A percentile compares a stretch with the other conserved stretches of the same genome.
Evolutionary conservation across 78 protist genomes (phyloP).

Genomic region (Speleostelium caveatum): DNA sequence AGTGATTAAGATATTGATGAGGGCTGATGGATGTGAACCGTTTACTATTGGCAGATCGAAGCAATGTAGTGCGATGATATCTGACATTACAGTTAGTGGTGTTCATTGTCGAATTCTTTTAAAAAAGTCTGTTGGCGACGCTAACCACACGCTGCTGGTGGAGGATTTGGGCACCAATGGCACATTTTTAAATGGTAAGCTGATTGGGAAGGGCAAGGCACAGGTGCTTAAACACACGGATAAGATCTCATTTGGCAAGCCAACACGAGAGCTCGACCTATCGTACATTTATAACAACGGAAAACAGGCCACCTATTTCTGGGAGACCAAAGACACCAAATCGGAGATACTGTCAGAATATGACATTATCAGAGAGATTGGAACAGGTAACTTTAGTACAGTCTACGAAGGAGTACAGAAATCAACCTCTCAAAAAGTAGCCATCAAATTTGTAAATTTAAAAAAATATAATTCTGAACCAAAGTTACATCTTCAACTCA

Average conservation of each 20-base stretch:
- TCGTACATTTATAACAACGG: background rate
- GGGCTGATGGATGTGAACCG: background rate
- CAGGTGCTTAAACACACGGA: background rate
- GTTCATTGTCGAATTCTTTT: slow-evolving; percentile 17
- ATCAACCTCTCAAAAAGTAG: slow-evolving; percentile 3
- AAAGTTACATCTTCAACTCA: slow-evolving; percentile 15
- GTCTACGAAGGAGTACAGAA: slow-evolving; percentile 52
- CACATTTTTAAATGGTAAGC: slow-evolving; percentile 30
- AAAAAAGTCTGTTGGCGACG: background rate
- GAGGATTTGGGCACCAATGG: slow-evolving; percentile 33
- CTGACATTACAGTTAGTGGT: slow-evolving; percentile 23
- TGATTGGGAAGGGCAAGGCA: slow-evolving; percentile 6
- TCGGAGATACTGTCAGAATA: slow-evolving; percentile 24
- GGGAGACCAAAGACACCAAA: slow-evolving; percentile 24
- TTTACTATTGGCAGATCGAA: background rate
- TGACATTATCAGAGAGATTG: slow-evolving; percentile 54
- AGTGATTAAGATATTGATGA: too few species aligned
- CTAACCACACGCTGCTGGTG: background rate
- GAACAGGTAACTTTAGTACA: slow-evolving; percentile 27
- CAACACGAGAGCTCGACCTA: slow-evolving; percentile 13
- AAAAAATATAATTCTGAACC: background rate
- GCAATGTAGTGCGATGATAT: background rate
- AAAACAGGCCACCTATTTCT: background rate
- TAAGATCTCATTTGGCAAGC: slow-evolving; percentile 2
- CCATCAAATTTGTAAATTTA: slow-evolving; percentile 19